Percentiles rank a stretch among this genome's conserved stretches.
These are phyloP conservation scores for Saccharomycopsis fibuligera DNA, from an alignment of 805 yeast species.

Conservation along the genomic window DNA sequence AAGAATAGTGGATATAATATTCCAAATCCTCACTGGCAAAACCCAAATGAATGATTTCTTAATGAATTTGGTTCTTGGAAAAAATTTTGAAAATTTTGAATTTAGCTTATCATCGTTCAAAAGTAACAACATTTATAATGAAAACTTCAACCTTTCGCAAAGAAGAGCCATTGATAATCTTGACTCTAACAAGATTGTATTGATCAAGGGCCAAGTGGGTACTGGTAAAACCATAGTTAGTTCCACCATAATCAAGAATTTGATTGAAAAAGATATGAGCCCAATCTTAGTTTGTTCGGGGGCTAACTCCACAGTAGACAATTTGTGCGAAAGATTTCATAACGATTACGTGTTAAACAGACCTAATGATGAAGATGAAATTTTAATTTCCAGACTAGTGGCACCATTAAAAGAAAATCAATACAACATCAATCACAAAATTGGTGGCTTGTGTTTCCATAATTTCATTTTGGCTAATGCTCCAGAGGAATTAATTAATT, in stretches of 20 bases:
- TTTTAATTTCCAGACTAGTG: constrained; percentile 18
- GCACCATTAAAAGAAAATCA: constrained; percentile 19
- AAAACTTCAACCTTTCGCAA: constrained; percentile 18
- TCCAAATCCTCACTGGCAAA: constrained; percentile 5
- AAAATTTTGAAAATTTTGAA: constrained; percentile 22
- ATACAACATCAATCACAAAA: constrained; percentile 18
- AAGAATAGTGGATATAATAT: constrained; percentile 14
- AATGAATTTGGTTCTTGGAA: constrained; percentile 19
- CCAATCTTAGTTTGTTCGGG: constrained; percentile 22
- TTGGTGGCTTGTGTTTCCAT: constrained; percentile 20
- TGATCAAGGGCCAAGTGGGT: constrained; percentile 21
- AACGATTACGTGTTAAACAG: constrained; percentile 2
- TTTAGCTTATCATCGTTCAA: constrained; percentile 18
- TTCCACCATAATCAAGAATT: constrained; percentile 18
- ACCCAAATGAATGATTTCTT: constrained; percentile 14
- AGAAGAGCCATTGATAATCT: constrained; percentile 20
- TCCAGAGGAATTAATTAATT: constrained; percentile 19
- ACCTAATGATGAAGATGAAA: constrained; percentile 3
- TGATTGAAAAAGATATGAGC: constrained; percentile 15
- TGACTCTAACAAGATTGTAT: constrained; percentile 17
- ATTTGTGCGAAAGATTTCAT: constrained; percentile 15
- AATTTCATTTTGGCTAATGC: constrained; percentile 20
- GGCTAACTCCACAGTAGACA: constrained; percentile 19
- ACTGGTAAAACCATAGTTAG: constrained; percentile 20
- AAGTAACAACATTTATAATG: constrained; percentile 5